These are phyloP conservation scores for Boletellus emodensis DNA, from an alignment of 768 basidiomycete species.

Conservation along the genomic window DNA sequence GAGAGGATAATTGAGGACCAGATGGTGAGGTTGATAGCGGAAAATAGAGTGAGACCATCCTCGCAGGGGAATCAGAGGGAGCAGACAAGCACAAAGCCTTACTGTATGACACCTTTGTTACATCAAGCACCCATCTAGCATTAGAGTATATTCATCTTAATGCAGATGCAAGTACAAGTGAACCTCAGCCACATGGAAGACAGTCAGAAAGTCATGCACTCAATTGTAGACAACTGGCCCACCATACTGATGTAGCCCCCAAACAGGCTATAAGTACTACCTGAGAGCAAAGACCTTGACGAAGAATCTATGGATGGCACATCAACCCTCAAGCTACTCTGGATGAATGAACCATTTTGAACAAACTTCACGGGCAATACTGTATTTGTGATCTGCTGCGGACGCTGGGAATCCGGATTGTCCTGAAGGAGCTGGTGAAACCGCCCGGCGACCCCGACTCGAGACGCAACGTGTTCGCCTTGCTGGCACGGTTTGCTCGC, in stretches of 20 bases:
- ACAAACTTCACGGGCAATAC: background rate
- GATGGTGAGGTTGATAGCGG: no score
- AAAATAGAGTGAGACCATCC: no score
- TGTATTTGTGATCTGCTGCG: background rate
- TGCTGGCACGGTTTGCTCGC: background rate
- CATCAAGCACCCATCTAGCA: no score
- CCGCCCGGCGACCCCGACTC: conserved; percentile 10
- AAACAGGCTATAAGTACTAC: background rate
- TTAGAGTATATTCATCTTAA: no score
- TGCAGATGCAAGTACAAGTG: no score
- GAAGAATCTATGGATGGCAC: background rate
- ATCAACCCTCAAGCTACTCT: conserved; percentile 1
- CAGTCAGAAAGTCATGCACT: no score
- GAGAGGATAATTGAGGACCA: no score
- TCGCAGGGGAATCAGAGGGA: no score
- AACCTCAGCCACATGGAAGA: no score
- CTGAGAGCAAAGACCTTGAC: background rate
- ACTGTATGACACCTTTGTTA: no score
- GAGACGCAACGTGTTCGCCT: conserved; percentile 2
- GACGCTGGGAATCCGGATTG: background rate
- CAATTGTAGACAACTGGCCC: no score
- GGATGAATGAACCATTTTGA: background rate
- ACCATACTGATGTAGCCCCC: background rate
- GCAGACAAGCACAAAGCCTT: no score
- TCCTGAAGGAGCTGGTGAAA: background rate